Evolutionary conservation across 805 yeast species (phyloP), one percentile per base, ranked within the genome.

Genomic region (Yamadazyma nakazawae): DNA sequence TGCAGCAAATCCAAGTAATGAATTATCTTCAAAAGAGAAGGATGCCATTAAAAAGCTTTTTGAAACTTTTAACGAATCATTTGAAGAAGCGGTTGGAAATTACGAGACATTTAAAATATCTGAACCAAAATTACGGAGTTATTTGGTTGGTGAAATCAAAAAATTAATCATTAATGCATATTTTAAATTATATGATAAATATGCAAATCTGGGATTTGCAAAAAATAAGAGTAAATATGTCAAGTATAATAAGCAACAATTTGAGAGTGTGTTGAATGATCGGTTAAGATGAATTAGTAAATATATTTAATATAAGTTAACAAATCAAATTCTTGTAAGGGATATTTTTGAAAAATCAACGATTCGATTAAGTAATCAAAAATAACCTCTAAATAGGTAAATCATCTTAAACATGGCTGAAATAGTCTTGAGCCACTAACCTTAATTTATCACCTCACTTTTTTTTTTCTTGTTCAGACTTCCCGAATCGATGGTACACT

Each of bases 31-130:
- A n/a, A 85, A 87, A 54, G 96, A 89, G 53, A 80, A 81, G 52
- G 96, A 89, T 45, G 79, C 74, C 42, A 80, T 89, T 46, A 94
- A 92, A 58, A 97, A 94, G 50, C 81, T 88, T 59, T 89, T 88
- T 67, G 80, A 79, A 53, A 83, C 78, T 49, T 94, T 92, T 68
- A 92, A 91, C 61, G 80, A 79, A 25, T 84, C 84, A 37, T 87
- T 94, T 60, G 98, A 94, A 45, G 87, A 80, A 30, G 79, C 91
- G 30, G 77, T 85, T 19, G 75, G 75, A 26, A 81, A 77, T 47
- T 87, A 86, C 59, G 83, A 81, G 56, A 74, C 75, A 41, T 84
- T 81, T 61, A 79, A 78, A 47, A 75, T 89, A 39, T 78, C 82
- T 8, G 95, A 89, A 59, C 74, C 80, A 4, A 76, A 75, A 35